Evolutionary conservation across 2,329 filamentous ascomycete species (phyloP).

Genomic region (Coniella vitis): DNA sequence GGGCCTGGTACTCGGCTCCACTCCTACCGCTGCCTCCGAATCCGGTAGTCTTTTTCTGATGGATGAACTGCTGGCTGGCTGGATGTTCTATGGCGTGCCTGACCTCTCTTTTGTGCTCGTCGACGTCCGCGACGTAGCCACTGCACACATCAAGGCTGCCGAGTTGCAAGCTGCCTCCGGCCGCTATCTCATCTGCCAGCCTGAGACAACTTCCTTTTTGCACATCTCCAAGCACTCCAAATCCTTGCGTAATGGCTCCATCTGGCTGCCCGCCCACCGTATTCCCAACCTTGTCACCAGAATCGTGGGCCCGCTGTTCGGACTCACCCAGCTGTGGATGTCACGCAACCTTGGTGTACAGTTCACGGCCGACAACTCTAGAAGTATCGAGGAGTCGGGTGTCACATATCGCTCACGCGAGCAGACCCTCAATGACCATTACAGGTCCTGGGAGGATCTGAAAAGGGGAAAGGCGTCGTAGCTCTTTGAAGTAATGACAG

Average conservation of each 20-base stretch:
- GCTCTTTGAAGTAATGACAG: neutral
- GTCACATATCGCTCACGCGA: slow-evolving; percentile 3
- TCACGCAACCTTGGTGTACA: slow-evolving; percentile 8
- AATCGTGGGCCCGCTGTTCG: slow-evolving; percentile 10
- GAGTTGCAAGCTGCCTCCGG: slow-evolving; percentile 10
- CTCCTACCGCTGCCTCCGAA: slow-evolving; percentile 18
- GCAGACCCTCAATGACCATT: slow-evolving; percentile 11
- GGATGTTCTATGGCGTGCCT: slow-evolving; percentile 21
- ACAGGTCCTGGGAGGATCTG: slow-evolving; percentile 1
- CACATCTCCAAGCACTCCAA: slow-evolving; percentile 10
- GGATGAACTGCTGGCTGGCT: slow-evolving; percentile 21
- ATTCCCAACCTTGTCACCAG: slow-evolving; percentile 3
- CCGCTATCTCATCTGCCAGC: slow-evolving; percentile 9
- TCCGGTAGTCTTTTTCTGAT: slow-evolving; percentile 23
- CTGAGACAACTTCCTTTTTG: slow-evolving; percentile 8
- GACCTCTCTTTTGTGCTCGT: slow-evolving; percentile 20
- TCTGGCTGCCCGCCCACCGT: slow-evolving; percentile 10
- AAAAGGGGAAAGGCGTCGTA: neutral
- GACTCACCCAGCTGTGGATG: slow-evolving; percentile 11
- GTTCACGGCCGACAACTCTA: slow-evolving; percentile 9
- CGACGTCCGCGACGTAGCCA: slow-evolving; percentile 21
- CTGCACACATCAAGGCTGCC: slow-evolving; percentile 16
- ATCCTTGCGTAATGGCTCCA: neutral
- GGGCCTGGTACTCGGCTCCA: slow-evolving; percentile 22
- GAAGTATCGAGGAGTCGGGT: slow-evolving; percentile 9